Conservation (phyloP, 2,329 filamentous ascomycete species). For the Mycosphaerella arachidis region DNA sequence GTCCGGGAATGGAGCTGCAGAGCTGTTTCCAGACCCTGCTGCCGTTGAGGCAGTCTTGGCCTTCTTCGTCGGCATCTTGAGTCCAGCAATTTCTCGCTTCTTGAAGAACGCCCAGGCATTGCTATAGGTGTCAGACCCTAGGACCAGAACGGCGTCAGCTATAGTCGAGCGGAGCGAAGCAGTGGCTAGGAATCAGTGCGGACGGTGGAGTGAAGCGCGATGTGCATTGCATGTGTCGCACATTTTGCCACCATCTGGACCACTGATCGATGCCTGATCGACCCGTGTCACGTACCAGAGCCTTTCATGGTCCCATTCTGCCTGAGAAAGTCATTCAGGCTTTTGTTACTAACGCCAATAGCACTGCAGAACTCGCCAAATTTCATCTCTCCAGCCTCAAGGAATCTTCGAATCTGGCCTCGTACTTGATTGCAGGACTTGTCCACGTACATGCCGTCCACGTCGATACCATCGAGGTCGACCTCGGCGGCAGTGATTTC, state of each 20-base stretch:
- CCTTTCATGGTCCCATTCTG: constrained; percentile 41
- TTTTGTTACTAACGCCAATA: constrained; percentile 34
- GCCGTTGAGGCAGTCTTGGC: constrained; percentile 26
- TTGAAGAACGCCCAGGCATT: constrained; percentile 43
- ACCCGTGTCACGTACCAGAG: constrained; percentile 7
- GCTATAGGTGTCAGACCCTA: constrained; percentile 29
- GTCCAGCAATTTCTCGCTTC: constrained; percentile 47
- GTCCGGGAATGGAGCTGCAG: constrained; percentile 33
- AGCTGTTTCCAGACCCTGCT: constrained; percentile 1
- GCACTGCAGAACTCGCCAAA: constrained; percentile 40
- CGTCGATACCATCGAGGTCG: constrained; percentile 14
- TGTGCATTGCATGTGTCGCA: too few species aligned
- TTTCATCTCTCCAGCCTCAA: constrained; percentile 44
- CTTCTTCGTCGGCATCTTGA: constrained; percentile 36
- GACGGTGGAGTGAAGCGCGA: too few species aligned
- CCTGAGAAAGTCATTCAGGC: constrained; percentile 48
- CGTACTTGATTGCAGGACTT: constrained; percentile 34
- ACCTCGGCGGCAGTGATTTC: neutral
- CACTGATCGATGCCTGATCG: too few species aligned
- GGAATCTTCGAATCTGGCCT: constrained; percentile 40
- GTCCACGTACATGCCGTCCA: constrained; percentile 16
- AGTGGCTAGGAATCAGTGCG: too few species aligned
- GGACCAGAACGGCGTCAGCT: too few species aligned
- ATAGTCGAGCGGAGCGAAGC: too few species aligned
- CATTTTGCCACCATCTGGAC: too few species aligned